These are phyloP conservation scores for Candida loeiensis DNA, from an alignment of 805 yeast species.

Conservation along the genomic window DNA sequence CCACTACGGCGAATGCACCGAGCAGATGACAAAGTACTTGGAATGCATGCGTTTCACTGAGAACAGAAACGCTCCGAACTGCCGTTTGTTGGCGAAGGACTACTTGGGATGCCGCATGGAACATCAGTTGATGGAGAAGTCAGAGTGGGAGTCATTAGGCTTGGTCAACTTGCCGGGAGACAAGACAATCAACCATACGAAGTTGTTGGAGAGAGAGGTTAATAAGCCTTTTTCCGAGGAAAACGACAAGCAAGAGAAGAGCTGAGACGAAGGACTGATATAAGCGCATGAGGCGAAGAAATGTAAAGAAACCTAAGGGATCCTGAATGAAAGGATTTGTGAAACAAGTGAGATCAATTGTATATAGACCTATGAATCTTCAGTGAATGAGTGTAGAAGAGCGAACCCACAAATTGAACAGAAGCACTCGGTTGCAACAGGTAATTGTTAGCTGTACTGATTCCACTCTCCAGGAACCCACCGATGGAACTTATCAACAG, in stretches of 20 bases:
- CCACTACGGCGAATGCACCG: constrained; percentile 78
- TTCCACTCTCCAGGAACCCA: too few species aligned
- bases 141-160: constrained; percentile 44
- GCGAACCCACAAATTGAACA: too few species aligned
- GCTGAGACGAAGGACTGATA: not conserved
- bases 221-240: constrained; percentile 1
- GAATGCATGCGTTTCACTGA: constrained; percentile 72
- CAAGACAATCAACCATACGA: constrained; percentile 7
- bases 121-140: constrained; percentile 44
- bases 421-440: too few species aligned
- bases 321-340: too few species aligned
- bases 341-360: too few species aligned
- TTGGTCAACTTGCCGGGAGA: constrained; percentile 41
- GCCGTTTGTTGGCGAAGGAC: constrained; percentile 76
- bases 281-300: not conserved
- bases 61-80: constrained; percentile 87
- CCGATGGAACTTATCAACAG: too few species aligned
- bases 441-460: too few species aligned
- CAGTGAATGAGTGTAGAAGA: too few species aligned
- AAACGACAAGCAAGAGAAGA: not conserved
- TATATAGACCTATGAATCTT: too few species aligned
- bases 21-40: constrained; percentile 70
- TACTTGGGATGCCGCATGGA: constrained; percentile 90
- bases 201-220: constrained; percentile 8
- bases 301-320: too few species aligned